Conservation (phyloP, 345 rosid genomes). For the Balakata baccata region DNA sequence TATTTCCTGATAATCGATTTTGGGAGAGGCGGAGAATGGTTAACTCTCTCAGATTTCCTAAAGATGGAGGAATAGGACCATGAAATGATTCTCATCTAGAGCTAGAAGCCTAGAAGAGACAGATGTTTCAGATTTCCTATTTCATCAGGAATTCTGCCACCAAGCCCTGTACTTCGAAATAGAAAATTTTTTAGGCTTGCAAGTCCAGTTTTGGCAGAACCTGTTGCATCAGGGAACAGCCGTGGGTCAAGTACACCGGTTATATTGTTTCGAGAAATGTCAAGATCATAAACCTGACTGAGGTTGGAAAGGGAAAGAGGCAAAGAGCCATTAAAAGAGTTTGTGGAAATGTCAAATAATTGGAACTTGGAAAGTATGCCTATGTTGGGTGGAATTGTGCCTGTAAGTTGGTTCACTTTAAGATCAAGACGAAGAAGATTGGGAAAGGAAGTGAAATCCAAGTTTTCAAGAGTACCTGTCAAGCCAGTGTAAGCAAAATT, state of each 20-base stretch:
- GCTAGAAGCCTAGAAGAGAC: constrained; percentile 15
- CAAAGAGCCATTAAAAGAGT: constrained; percentile 18
- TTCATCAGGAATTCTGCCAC: constrained; percentile 19
- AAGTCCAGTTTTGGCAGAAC: constrained; percentile 1
- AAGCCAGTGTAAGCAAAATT: constrained; percentile 19
- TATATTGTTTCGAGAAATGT: constrained; percentile 26
- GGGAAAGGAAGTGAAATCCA: constrained; percentile 24
- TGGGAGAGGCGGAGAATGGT: neutral
- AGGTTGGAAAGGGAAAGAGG: constrained; percentile 29
- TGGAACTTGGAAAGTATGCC: constrained; percentile 25
- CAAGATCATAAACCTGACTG: constrained; percentile 30
- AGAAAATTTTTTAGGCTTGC: neutral
- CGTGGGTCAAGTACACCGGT: constrained; percentile 9
- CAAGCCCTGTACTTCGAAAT: constrained; percentile 7
- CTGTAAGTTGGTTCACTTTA: constrained; percentile 17
- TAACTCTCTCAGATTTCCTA: constrained; percentile 24
- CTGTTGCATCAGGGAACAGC: constrained; percentile 13
- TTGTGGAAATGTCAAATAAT: constrained; percentile 25
- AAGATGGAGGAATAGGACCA: constrained; percentile 8
- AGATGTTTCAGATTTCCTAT: constrained; percentile 19
- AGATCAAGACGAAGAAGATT: constrained; percentile 26
- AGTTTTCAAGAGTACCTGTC: constrained; percentile 22
- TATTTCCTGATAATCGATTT: constrained; percentile 23
- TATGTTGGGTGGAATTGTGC: constrained; percentile 25
- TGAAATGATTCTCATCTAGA: constrained; percentile 14